These are phyloP conservation scores for Paramecium biaurelia DNA, from an alignment of 73 alveolate species.

Conservation along the genomic window DNA sequence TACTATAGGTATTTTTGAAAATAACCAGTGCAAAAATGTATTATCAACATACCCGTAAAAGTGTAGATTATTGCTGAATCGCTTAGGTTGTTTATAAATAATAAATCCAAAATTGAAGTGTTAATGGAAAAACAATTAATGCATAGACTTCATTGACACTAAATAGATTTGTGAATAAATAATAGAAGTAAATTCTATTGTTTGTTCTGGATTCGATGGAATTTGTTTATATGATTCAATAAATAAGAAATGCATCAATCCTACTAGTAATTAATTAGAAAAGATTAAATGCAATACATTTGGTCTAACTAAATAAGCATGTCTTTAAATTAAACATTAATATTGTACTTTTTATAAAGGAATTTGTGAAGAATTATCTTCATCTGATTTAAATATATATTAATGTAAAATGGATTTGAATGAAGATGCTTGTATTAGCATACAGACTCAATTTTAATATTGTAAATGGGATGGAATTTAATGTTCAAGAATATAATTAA, in stretches of 20 bases:
- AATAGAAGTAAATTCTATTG: not conserved
- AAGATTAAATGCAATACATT: not conserved
- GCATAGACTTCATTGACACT: not conserved
- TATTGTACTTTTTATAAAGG: not conserved
- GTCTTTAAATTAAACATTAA: not conserved
- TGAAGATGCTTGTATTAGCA: not conserved
- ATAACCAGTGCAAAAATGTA: not conserved
- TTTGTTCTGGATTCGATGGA: not conserved
- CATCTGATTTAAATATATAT: not conserved
- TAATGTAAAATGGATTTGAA: not conserved
- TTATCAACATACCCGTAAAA: not conserved
- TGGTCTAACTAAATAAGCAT: not conserved
- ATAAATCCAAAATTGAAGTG: not conserved
- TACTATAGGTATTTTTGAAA: not conserved
- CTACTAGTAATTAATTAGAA: not conserved
- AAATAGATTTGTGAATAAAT: not conserved
- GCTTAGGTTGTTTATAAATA: not conserved
- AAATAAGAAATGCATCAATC: not conserved
- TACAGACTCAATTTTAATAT: not conserved
- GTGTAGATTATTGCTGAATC: not conserved
- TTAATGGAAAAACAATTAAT: not conserved
- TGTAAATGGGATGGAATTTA: not conserved
- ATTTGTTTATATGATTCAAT: not conserved
- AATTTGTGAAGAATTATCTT: not conserved
- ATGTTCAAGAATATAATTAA: not conserved